These are phyloP conservation scores for Ananas comosus DNA, from an alignment of 176 grass and related monocot species.

Conservation along the genomic window DNA sequence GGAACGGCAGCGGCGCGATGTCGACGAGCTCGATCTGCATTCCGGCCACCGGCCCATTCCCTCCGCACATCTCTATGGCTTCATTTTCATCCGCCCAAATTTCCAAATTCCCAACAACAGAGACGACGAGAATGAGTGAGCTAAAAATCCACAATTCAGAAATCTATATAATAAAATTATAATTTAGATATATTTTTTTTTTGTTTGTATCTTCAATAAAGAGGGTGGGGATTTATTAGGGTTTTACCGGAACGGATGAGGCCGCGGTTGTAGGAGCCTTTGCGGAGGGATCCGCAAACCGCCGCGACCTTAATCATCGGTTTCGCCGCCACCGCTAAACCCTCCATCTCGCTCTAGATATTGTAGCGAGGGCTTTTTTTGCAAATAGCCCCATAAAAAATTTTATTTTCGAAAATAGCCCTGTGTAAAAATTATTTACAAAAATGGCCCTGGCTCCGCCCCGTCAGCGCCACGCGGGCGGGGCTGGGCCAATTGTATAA, in stretches of 20 bases:
- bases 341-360: not conserved
- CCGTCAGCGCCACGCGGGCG: too few relatives aligned
- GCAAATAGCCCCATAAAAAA: too few relatives aligned
- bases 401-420: too few relatives aligned
- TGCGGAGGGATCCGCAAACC: constrained; percentile 55
- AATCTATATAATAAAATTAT: too few relatives aligned
- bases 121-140: too few relatives aligned
- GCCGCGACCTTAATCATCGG: constrained; percentile 28
- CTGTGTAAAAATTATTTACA: too few relatives aligned
- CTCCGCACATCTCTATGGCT: constrained; percentile 56
- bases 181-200: too few relatives aligned
- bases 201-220: not conserved
- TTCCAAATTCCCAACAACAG: too few relatives aligned
- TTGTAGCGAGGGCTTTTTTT: too few relatives aligned
- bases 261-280: constrained; percentile 42
- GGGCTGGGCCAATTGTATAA: too few relatives aligned
- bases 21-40: constrained; percentile 50
- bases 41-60: constrained; percentile 49
- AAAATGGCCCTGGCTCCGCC: too few relatives aligned
- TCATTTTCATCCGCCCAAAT: not conserved
- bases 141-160: too few relatives aligned
- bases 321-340: not conserved
- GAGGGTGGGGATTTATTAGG: not conserved
- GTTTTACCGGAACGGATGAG: constrained; percentile 57
- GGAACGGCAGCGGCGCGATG: constrained; percentile 58